These are phyloP conservation scores for Trametes pubescens DNA, from an alignment of 1,284 basidiomycete species.

Conservation along the genomic window DNA sequence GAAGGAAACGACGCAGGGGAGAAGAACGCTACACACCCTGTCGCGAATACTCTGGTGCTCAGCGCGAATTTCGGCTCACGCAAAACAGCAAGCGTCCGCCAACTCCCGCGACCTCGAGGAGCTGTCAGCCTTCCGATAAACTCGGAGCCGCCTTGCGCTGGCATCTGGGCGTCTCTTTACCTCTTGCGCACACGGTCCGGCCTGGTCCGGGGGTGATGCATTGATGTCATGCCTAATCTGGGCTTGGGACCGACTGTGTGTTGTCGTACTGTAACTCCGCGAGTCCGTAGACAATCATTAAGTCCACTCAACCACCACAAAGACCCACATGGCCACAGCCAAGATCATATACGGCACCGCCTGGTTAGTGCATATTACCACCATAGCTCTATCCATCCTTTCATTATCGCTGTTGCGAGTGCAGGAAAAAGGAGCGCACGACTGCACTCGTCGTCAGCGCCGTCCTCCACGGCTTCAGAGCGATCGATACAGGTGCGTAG, in stretches of 20 bases:
- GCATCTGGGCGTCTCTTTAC: neutral
- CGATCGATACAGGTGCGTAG: conserved; percentile 76
- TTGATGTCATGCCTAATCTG: no score
- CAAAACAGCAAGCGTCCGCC: no score
- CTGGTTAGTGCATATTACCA: conserved; percentile 50
- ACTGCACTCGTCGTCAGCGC: conserved; percentile 72
- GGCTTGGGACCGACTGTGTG: neutral
- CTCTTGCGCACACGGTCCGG: neutral
- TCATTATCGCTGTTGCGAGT: neutral
- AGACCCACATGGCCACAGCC: conserved; percentile 36
- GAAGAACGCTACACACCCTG: conserved; percentile 45
- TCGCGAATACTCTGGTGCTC: conserved; percentile 53
- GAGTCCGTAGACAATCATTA: neutral
- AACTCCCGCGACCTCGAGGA: no score
- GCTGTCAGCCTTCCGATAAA: no score
- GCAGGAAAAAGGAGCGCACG: conserved; percentile 79
- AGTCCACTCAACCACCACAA: neutral
- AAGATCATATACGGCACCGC: conserved; percentile 76
- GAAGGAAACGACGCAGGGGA: conserved; percentile 27
- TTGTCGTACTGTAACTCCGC: neutral
- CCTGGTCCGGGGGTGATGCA: neutral
- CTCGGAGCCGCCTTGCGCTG: no score
- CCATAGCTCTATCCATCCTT: conserved; percentile 14
- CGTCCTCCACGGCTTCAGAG: conserved; percentile 77
- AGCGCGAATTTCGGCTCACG: conserved; percentile 55